Conservation (phyloP, 371 early-diverging fungal species). For the Actinomucor elegans region DNA sequence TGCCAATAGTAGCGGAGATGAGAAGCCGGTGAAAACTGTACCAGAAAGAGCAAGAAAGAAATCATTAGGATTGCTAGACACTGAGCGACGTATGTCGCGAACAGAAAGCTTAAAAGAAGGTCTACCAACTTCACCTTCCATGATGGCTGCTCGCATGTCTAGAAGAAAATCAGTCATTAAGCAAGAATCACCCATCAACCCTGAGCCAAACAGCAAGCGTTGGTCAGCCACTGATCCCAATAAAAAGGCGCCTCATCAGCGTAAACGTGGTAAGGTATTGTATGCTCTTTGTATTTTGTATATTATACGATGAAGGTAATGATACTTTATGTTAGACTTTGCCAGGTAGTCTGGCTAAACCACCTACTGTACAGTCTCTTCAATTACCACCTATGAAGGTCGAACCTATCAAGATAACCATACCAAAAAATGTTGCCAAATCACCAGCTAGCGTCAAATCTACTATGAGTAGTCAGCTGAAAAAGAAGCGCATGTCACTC, state of each 20-base stretch:
- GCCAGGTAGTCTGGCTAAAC: constrained; percentile 50
- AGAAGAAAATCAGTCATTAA: constrained; percentile 28
- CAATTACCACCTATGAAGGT: constrained; percentile 53
- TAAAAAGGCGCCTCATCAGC: constrained; percentile 2
- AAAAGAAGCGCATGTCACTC: constrained; percentile 16
- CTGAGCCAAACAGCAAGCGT: constrained; percentile 1
- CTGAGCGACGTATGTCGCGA: constrained; percentile 28
- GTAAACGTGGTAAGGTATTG: constrained; percentile 50
- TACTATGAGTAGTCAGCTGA: background rate
- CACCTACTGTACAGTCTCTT: constrained; percentile 39
- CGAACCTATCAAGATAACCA: constrained; percentile 39
- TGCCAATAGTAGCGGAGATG: constrained; percentile 14
- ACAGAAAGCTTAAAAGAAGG: constrained; percentile 47
- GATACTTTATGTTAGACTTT: constrained; percentile 44
- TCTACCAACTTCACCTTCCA: constrained; percentile 34
- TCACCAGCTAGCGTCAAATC: constrained; percentile 23
- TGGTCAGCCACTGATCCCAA: background rate
- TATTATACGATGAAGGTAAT: too few species aligned
- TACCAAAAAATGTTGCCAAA: constrained; percentile 24
- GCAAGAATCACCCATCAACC: constrained; percentile 13
- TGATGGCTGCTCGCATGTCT: constrained; percentile 18
- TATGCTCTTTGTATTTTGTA: background rate
- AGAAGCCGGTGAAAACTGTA: constrained; percentile 10
- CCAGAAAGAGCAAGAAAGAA: constrained; percentile 17
- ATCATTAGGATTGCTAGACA: constrained; percentile 7